Evolutionary conservation across 331 rosid genomes (phyloP).

Genomic region (Cydonia oblonga): DNA sequence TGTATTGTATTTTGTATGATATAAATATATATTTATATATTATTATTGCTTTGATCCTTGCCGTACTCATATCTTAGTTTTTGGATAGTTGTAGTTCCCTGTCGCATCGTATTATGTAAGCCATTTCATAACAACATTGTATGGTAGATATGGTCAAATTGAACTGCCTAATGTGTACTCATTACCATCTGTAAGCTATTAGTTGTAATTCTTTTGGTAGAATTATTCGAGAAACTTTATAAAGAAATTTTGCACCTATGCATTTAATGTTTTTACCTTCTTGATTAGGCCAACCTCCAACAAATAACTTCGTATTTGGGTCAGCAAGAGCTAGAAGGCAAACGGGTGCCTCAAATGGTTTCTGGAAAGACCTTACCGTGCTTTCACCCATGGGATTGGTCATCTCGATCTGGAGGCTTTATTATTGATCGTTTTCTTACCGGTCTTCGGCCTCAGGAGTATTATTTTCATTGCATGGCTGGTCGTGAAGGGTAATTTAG

Average conservation of each 20-base stretch:
- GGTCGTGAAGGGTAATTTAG: conserved; percentile 90
- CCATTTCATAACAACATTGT: background rate
- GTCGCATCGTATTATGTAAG: background rate
- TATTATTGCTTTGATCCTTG: background rate
- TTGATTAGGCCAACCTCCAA: conserved; percentile 81
- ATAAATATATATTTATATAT: background rate
- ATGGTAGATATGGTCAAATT: background rate
- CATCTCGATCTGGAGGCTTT: conserved; percentile 89
- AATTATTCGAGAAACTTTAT: background rate
- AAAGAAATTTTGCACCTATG: background rate
- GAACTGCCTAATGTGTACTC: background rate
- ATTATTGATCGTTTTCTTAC: conserved; percentile 90
- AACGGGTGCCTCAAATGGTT: conserved; percentile 95
- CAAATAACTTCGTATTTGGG: conserved; percentile 94
- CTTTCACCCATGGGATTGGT: conserved; percentile 91
- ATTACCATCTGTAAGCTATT: background rate
- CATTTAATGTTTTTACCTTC: conserved; percentile 5
- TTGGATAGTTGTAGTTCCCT: background rate
- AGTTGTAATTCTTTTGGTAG: background rate
- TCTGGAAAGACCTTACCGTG: conserved; percentile 93
- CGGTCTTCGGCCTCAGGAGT: conserved; percentile 91
- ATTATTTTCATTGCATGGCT: conserved; percentile 97
- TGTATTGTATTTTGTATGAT: too few species aligned
- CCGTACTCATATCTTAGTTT: background rate
- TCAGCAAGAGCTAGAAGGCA: conserved; percentile 92